These are phyloP conservation scores for Cotoneaster glaucophyllus DNA, from an alignment of 306 rosid genomes.

Conservation along the genomic window DNA sequence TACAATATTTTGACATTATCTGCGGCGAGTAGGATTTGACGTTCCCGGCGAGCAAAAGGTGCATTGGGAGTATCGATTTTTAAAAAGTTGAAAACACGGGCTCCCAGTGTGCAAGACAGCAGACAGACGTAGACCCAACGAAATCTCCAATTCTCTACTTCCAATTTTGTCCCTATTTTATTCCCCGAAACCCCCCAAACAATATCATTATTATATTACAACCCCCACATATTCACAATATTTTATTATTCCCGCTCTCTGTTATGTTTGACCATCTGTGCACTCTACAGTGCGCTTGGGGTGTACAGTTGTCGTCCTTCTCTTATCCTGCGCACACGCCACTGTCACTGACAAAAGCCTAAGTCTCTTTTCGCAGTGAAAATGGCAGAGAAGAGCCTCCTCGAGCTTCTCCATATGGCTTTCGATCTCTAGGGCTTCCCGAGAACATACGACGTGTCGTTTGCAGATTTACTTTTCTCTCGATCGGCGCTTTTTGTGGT, in stretches of 20 bases:
- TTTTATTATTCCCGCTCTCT: not conserved
- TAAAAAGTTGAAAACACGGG: conserved; percentile 15
- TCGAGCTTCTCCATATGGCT: conserved; percentile 14
- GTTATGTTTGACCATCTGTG: conserved; percentile 9
- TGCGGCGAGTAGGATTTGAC: not conserved
- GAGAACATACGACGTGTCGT: conserved; percentile 13
- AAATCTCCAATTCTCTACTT: not conserved
- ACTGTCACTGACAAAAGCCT: conserved; percentile 17
- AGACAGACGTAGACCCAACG: conserved; percentile 52
- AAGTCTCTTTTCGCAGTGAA: not conserved
- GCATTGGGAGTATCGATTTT: not conserved
- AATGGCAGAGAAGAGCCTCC: conserved; percentile 1
- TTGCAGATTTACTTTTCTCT: not conserved
- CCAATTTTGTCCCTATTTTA: conserved; percentile 20
- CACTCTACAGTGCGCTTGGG: conserved; percentile 27
- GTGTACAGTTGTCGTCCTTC: conserved; percentile 18
- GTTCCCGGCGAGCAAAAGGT: not conserved
- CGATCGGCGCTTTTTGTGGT: conserved; percentile 1
- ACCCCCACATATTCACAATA: not conserved
- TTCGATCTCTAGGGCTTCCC: conserved; percentile 19
- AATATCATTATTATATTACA: not conserved
- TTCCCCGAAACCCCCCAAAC: not conserved
- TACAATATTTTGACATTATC: not conserved
- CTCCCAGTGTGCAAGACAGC: conserved; percentile 16
- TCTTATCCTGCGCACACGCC: conserved; percentile 15